A percentile compares a stretch with the other conserved stretches of the same genome.
Conservation (phyloP, 1,139 yeast species). For the Williopsis jadinii region DNA sequence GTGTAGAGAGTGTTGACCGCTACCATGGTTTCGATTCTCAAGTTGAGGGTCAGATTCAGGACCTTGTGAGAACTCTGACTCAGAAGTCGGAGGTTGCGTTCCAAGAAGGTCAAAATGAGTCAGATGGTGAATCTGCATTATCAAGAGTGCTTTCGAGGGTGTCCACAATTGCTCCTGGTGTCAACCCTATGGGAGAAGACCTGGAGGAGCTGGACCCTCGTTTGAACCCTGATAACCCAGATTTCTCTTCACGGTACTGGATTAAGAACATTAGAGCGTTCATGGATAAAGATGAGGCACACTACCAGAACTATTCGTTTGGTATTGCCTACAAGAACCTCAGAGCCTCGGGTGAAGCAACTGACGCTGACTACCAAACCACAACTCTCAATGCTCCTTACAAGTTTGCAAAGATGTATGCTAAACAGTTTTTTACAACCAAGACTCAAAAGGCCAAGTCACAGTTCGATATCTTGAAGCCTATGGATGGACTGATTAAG, state of each 20-base stretch:
- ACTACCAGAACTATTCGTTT: slow-evolving; percentile 54
- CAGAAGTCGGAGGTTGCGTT: slow-evolving; percentile 9
- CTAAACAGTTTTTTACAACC: slow-evolving; percentile 20
- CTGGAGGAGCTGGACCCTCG: slow-evolving; percentile 36
- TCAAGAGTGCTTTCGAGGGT: slow-evolving; percentile 12
- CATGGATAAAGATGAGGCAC: slow-evolving; percentile 50
- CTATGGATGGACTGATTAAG: slow-evolving; percentile 59
- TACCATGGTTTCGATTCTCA: slow-evolving; percentile 34
- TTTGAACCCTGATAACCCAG: slow-evolving; percentile 47
- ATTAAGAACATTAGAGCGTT: slow-evolving; percentile 59
- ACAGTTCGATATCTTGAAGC: slow-evolving; percentile 47
- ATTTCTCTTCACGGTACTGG: slow-evolving; percentile 64
- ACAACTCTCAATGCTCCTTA: slow-evolving; percentile 50
- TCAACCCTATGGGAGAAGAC: slow-evolving; percentile 22
- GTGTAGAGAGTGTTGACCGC: slow-evolving; percentile 3
- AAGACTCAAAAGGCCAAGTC: slow-evolving; percentile 22
- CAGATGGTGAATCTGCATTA: neutral
- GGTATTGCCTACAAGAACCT: slow-evolving; percentile 67
- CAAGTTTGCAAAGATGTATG: slow-evolving; percentile 14
- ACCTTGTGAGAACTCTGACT: slow-evolving; percentile 45
- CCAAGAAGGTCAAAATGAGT: neutral
- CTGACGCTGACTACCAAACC: slow-evolving; percentile 74
- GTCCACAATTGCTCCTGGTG: slow-evolving; percentile 21
- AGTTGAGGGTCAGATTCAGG: slow-evolving; percentile 31
- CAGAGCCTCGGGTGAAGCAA: slow-evolving; percentile 68